A percentile compares a stretch with the other conserved stretches of the same genome.
phyloP scores from a whole-genome alignment of 345 rosid species.

The Citrus sp. region DNA sequence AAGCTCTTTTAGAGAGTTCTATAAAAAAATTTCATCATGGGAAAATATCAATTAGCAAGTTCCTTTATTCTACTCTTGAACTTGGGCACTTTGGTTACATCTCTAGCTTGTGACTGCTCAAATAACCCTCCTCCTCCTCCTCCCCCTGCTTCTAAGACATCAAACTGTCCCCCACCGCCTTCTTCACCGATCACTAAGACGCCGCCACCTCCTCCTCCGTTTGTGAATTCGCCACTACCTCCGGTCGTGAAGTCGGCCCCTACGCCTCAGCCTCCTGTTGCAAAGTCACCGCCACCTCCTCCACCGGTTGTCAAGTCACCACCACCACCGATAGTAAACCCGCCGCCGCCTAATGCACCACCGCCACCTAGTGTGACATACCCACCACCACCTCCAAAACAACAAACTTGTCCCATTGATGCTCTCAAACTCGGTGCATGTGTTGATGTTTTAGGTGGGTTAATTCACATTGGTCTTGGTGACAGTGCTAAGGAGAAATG shows the following conservation, averaged over 20 bases:
- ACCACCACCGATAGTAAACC: neutral
- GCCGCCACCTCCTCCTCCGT: too few relatives aligned
- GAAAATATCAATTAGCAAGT: neutral
- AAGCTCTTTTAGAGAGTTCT: neutral
- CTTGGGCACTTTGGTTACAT: slow-evolving; percentile 23
- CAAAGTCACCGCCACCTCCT: slow-evolving; percentile 6
- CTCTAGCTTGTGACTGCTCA: slow-evolving; percentile 42
- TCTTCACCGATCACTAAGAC: too few relatives aligned
- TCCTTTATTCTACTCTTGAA: slow-evolving; percentile 25
- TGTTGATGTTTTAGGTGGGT: slow-evolving; percentile 45
- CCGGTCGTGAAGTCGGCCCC: slow-evolving; percentile 42
- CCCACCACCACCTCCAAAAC: too few relatives aligned
- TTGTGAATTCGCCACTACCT: slow-evolving; percentile 23
- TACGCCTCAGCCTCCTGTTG: slow-evolving; percentile 23
- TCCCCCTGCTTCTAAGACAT: slow-evolving; percentile 13
- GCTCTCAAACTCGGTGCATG: too few relatives aligned
- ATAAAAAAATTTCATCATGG: neutral
- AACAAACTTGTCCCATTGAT: too few relatives aligned
- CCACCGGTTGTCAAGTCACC: neutral
- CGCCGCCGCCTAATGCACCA: too few relatives aligned
- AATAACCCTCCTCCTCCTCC: slow-evolving; percentile 13
- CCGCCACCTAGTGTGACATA: too few relatives aligned
- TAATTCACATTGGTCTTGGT: slow-evolving; percentile 25
- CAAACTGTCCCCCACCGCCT: too few relatives aligned
- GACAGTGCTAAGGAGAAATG: slow-evolving; percentile 65